Conservation (phyloP, 345 rosid species). For the Clarkia xantiana region DNA sequence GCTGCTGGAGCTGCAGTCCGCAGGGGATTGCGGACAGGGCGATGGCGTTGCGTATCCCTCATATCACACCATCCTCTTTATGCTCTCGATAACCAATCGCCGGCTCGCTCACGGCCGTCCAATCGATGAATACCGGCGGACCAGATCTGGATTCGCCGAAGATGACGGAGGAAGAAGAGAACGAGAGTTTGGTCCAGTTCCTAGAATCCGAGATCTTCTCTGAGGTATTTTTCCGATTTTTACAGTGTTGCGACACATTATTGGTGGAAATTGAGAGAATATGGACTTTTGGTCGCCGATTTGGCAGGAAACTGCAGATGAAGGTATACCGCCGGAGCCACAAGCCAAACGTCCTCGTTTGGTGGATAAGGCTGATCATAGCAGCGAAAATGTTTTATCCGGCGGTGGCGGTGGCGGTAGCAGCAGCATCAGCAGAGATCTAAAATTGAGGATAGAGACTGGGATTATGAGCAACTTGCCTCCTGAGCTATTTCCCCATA, state of each 20-base stretch:
- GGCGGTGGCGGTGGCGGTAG: not conserved
- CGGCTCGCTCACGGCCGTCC: no score
- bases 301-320: conserved; percentile 17
- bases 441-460: conserved; percentile 34
- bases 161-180: conserved; percentile 36
- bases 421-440: conserved; percentile 5
- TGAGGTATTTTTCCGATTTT: conserved; percentile 25
- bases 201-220: conserved; percentile 70
- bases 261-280: not conserved
- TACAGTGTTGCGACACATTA: not conserved
- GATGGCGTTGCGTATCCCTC: no score
- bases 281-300: conserved; percentile 1
- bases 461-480: conserved; percentile 72
- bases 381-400: not conserved
- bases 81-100: not conserved
- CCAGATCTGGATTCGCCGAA: no score
- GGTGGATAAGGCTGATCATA: conserved; percentile 12
- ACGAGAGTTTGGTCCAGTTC: conserved; percentile 47
- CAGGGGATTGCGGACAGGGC: no score
- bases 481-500: conserved; percentile 61
- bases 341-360: conserved; percentile 33
- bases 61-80: not conserved
- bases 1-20: no score
- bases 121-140: no score
- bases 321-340: conserved; percentile 16